These are phyloP conservation scores for Nyctanthes arbortristis DNA, from an alignment of 257 asterid genomes.

Conservation along the genomic window DNA sequence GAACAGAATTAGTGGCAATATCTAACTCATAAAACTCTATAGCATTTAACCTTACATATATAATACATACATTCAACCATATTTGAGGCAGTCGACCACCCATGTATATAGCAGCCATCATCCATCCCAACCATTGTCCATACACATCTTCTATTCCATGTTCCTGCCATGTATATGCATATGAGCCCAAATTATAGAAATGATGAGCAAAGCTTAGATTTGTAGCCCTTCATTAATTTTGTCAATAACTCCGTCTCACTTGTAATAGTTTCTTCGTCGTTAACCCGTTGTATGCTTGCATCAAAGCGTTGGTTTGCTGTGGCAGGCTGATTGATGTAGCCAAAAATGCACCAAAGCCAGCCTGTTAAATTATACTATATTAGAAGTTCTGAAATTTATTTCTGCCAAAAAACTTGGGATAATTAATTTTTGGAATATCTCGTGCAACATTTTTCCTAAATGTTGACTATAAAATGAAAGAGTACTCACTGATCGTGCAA, in stretches of 20 bases:
- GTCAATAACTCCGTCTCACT: slow-evolving; percentile 33
- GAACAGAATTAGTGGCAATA: not conserved
- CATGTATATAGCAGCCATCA: slow-evolving; percentile 97
- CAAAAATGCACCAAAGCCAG: slow-evolving; percentile 65
- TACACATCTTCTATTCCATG: slow-evolving; percentile 42
- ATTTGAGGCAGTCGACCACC: slow-evolving; percentile 95
- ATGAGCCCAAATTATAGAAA: not conserved
- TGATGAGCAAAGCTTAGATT: not conserved
- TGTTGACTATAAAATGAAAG: not conserved
- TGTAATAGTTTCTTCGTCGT: slow-evolving; percentile 74
- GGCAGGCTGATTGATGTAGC: slow-evolving; percentile 68
- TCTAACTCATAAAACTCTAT: too few species aligned
- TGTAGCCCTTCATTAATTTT: not conserved
- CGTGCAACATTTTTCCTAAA: not conserved
- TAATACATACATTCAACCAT: slow-evolving; percentile 80
- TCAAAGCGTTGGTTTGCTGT: slow-evolving; percentile 50
- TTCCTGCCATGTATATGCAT: slow-evolving; percentile 43
- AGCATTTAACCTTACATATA: too few species aligned
- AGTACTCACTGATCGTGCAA: slow-evolving; percentile 73
- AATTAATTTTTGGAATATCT: not conserved
- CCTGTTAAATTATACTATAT: slow-evolving; percentile 40
- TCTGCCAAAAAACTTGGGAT: not conserved
- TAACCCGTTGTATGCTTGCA: slow-evolving; percentile 54
- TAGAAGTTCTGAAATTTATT: too few species aligned
- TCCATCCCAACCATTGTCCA: slow-evolving; percentile 93